Percentiles rank a stretch among this genome's conserved stretches.
phyloP scores from a whole-genome alignment of 129 eudicot species.

The Flaveria ramosissima region DNA sequence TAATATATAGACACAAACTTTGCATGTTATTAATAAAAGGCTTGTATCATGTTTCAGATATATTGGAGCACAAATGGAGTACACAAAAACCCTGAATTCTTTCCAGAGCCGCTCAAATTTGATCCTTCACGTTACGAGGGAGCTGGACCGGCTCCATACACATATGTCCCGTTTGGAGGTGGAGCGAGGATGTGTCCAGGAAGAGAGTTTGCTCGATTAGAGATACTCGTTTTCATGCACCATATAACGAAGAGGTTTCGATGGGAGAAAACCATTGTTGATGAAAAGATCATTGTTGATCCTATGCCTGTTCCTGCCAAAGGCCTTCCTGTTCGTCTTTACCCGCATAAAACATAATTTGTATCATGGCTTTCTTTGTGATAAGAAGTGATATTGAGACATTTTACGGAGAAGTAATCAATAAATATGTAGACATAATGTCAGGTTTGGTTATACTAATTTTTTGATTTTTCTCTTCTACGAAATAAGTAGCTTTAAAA shows the following conservation, averaged over 20 bases:
- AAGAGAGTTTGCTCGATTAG: constrained; percentile 36
- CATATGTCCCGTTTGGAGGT: constrained; percentile 41
- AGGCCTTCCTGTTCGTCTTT: constrained; percentile 41
- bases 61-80: constrained; percentile 42
- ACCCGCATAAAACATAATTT: constrained; percentile 17
- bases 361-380: no score
- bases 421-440: no score
- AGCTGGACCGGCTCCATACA: constrained; percentile 39
- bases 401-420: no score
- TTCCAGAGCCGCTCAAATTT: constrained; percentile 36
- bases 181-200: constrained; percentile 45
- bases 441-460: no score
- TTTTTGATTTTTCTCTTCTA: no score
- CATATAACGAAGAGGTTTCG: constrained; percentile 31
- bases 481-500: no score
- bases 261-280: constrained; percentile 29
- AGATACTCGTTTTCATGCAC: constrained; percentile 38
- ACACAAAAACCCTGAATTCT: constrained; percentile 34
- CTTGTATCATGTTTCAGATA: constrained; percentile 25
- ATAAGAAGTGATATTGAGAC: no score
- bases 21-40: no score
- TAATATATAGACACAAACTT: no score
- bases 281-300: constrained; percentile 34
- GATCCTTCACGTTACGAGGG: constrained; percentile 43
- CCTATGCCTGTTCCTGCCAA: constrained; percentile 40